phyloP scores from a whole-genome alignment of 345 rosid species.

The Euphorbia pulcherrima region DNA sequence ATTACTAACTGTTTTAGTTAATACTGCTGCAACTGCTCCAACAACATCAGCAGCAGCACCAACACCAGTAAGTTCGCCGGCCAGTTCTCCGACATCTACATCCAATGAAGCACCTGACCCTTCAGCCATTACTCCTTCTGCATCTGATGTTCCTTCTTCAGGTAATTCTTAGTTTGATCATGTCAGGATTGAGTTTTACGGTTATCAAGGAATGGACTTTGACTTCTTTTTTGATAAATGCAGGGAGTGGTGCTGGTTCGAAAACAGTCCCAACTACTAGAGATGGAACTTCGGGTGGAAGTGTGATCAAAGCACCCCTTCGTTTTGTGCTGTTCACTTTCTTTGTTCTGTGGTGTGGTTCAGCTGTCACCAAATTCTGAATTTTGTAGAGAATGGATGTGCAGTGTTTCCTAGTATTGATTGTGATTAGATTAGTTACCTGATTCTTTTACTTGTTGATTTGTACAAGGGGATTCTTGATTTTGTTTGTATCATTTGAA shows the following conservation, averaged over 20 bases:
- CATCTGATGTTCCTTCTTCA: conserved; percentile 37
- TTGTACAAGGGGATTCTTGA: conserved; percentile 7
- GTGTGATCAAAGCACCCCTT: conserved; percentile 24
- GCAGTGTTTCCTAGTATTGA: neutral
- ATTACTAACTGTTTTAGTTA: conserved; percentile 9
- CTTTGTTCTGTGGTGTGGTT: conserved; percentile 30
- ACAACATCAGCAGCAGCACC: conserved; percentile 32
- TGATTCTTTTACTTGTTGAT: neutral
- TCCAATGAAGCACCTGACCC: conserved; percentile 33
- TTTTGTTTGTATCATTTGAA: conserved; percentile 12
- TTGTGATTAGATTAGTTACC: conserved; percentile 4
- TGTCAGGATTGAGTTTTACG: neutral
- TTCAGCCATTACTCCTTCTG: conserved; percentile 35
- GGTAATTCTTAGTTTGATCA: conserved; percentile 25
- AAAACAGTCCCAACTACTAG: conserved; percentile 46
- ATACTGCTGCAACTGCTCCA: conserved; percentile 42
- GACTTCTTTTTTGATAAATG: conserved; percentile 6
- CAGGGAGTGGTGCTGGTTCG: conserved; percentile 33
- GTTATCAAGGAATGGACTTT: neutral
- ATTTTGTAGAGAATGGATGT: conserved; percentile 17
- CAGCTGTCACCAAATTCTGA: conserved; percentile 26
- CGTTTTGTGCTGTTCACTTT: conserved; percentile 26
- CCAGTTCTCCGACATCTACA: conserved; percentile 36
- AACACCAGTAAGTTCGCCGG: conserved; percentile 32
- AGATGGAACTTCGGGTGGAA: conserved; percentile 41